Percentiles rank a stretch among this genome's conserved stretches.
Evolutionary conservation across 2,329 filamentous ascomycete species (phyloP).

Genomic region (Elsinoe arachidis): DNA sequence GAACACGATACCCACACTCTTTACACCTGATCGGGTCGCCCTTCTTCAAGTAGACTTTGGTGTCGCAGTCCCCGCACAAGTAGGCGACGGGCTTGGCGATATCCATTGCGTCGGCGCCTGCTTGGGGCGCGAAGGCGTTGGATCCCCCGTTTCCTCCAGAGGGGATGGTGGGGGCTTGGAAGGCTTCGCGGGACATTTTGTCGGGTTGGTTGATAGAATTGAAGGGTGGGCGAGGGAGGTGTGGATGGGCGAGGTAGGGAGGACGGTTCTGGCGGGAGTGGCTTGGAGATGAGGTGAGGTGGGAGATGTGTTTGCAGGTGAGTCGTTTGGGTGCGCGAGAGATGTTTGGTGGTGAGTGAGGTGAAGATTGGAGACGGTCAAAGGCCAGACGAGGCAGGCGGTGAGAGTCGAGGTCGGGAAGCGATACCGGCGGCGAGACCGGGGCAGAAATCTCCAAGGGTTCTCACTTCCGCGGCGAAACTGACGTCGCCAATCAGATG

Average conservation of each 20-base stretch:
- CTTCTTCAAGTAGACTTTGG: slow-evolving; percentile 64
- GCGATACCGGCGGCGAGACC: neutral
- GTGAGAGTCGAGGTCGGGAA: neutral
- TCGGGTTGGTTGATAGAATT: no score
- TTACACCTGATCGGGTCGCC: slow-evolving; percentile 79
- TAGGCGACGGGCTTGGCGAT: slow-evolving; percentile 40
- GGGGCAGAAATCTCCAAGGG: slow-evolving; percentile 7
- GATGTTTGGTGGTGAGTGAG: no score
- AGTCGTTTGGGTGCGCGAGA: no score
- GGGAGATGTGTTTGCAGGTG: neutral
- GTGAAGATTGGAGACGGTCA: neutral
- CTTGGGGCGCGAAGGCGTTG: slow-evolving; percentile 18
- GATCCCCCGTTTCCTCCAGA: slow-evolving; percentile 22
- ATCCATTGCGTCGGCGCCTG: slow-evolving; percentile 35
- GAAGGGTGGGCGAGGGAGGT: no score
- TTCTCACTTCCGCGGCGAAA: neutral
- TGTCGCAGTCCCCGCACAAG: slow-evolving; percentile 74
- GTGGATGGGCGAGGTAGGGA: neutral
- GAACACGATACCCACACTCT: slow-evolving; percentile 86
- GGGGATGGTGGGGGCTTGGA: slow-evolving; percentile 58
- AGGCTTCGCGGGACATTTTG: slow-evolving; percentile 56
- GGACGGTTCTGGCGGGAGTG: no score
- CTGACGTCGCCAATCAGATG: slow-evolving; percentile 12
- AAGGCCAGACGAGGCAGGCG: neutral
- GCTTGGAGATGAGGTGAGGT: no score